A percentile compares a stretch with the other conserved stretches of the same genome.
Conservation (phyloP, 768 basidiomycete genomes). For the Rhodosporidiobolus sp. region DNA sequence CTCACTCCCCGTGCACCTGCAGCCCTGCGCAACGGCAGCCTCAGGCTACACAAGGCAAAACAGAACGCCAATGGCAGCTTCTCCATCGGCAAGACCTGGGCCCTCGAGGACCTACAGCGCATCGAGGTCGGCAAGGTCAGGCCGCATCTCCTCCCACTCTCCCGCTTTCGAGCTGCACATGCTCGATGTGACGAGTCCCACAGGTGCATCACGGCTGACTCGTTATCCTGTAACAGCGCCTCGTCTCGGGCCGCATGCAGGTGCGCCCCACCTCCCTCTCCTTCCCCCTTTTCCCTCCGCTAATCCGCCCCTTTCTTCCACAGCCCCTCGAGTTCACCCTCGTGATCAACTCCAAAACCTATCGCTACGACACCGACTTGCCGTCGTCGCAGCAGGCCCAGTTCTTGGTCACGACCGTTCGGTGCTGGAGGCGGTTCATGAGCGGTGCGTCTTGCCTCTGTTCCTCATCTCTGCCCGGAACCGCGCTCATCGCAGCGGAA, state of each 20-base stretch:
- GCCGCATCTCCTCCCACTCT: slow-evolving; percentile 11
- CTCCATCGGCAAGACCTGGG: slow-evolving; percentile 97
- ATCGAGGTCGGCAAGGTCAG: slow-evolving; percentile 71
- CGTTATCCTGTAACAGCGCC: not conserved
- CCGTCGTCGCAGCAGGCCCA: slow-evolving; percentile 36
- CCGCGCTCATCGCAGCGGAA: too few relatives aligned
- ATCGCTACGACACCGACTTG: slow-evolving; percentile 40
- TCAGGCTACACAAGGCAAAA: slow-evolving; percentile 89
- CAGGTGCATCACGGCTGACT: not conserved
- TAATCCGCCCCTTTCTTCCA: not conserved
- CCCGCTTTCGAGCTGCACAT: not conserved
- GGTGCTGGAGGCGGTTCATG: slow-evolving; percentile 40
- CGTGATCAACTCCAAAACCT: slow-evolving; percentile 28
- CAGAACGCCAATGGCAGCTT: slow-evolving; percentile 89
- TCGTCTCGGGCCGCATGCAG: slow-evolving; percentile 5
- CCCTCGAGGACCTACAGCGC: slow-evolving; percentile 70
- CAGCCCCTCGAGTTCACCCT: slow-evolving; percentile 42
- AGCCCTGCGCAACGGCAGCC: slow-evolving; percentile 61
- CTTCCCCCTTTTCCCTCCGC: not conserved
- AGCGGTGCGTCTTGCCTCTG: not conserved
- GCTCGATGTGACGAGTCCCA: not conserved
- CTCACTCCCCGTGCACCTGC: slow-evolving; percentile 50
- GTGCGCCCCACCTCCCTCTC: slow-evolving; percentile 1
- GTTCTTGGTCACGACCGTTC: slow-evolving; percentile 36
- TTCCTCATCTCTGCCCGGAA: not conserved